phyloP scores from a whole-genome alignment of 73 alveolate genomes.

The Effrenium voratum region DNA sequence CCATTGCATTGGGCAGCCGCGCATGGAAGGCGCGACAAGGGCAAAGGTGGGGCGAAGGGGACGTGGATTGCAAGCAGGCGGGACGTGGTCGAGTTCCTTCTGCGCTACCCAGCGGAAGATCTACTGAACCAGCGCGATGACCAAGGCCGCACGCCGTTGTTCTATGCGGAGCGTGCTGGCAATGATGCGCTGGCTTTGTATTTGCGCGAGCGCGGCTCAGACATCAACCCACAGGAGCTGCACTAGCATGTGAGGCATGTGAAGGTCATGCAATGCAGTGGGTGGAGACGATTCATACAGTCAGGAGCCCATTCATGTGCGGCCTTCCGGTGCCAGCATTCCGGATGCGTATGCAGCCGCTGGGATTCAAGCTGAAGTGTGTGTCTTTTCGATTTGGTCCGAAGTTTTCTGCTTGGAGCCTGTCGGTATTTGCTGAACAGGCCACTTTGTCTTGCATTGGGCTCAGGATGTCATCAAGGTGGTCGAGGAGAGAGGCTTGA shows the following conservation, averaged over 20 bases:
- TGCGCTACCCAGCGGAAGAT: conserved; percentile 69
- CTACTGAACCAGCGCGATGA: conserved; percentile 48
- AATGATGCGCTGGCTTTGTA: conserved; percentile 71
- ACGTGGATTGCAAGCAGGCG: not conserved
- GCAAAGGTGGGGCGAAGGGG: not conserved
- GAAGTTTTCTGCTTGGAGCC: too few species aligned
- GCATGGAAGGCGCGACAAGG: conserved; percentile 25
- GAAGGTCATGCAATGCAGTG: not conserved
- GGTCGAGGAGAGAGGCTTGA: conserved; percentile 67
- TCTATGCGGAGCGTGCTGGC: conserved; percentile 81
- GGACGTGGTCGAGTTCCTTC: conserved; percentile 63
- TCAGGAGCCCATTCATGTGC: conserved; percentile 52
- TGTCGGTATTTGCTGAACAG: not conserved
- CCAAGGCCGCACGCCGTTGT: conserved; percentile 65
- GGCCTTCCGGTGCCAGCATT: conserved; percentile 65
- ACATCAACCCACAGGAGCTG: conserved; percentile 62
- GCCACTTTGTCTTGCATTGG: too few species aligned
- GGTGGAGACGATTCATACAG: not conserved
- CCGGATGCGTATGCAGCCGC: conserved; percentile 56
- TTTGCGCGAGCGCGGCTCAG: conserved; percentile 61
- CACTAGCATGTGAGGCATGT: not conserved
- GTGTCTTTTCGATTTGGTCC: too few species aligned
- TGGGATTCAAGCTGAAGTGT: too few species aligned
- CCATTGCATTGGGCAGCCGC: conserved; percentile 92
- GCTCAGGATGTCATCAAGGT: conserved; percentile 72